Percentiles rank a stretch among this genome's conserved stretches.
phyloP scores from a whole-genome alignment of 257 asterid genomes.

The Vinca minor region DNA sequence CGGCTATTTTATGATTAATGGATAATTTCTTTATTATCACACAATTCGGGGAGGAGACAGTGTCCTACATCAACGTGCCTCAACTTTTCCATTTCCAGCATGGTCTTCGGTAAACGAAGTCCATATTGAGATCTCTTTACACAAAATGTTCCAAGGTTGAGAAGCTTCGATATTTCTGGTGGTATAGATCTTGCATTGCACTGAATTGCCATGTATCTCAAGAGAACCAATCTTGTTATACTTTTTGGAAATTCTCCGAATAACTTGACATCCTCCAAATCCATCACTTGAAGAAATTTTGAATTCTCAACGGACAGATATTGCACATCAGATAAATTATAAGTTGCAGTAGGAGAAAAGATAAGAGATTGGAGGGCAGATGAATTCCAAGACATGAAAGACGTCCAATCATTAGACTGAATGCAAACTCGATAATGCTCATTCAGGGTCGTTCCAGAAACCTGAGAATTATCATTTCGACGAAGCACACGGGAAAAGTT shows the following conservation, averaged over 20 bases:
- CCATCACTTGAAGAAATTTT: not conserved
- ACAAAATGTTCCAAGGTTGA: not conserved
- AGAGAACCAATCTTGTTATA: not conserved
- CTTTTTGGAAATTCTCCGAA: not conserved
- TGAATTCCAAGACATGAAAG: not conserved
- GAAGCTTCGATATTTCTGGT: not conserved
- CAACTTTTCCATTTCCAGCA: not conserved
- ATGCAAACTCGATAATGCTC: constrained; percentile 2
- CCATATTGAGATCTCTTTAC: not conserved
- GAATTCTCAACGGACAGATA: not conserved
- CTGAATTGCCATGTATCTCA: not conserved
- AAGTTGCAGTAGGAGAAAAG: not conserved
- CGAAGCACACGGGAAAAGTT: not conserved
- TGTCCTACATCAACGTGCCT: not conserved
- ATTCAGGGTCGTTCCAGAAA: not conserved
- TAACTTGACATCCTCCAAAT: not conserved
- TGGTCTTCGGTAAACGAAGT: not conserved
- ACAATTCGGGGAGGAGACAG: not conserved
- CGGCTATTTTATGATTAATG: too few relatives aligned
- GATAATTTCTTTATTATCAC: too few relatives aligned
- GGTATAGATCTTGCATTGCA: not conserved
- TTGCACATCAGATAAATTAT: not conserved
- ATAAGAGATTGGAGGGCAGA: not conserved
- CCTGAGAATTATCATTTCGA: not conserved
- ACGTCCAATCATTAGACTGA: not conserved